Evolutionary conservation across 495 filamentous ascomycete species (phyloP).

Genomic region (Podospora pseudoanserina): DNA sequence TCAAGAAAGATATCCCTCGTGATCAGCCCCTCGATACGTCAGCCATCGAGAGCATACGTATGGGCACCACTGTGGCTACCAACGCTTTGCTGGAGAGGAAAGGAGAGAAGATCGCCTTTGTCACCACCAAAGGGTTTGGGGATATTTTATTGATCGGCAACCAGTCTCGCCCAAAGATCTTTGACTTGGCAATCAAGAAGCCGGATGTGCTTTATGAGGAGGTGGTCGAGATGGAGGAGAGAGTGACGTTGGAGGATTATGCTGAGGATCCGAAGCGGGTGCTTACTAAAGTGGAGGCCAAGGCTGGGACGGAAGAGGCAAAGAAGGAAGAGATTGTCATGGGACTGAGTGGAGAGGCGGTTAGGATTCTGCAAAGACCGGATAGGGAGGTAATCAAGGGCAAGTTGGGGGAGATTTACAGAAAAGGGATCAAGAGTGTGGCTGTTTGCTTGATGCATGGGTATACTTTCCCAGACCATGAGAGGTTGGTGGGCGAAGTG

Average conservation of each 20-base stretch:
- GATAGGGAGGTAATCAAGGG: conserved; percentile 47
- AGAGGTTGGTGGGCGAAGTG: conserved; percentile 62
- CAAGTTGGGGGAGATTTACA: conserved; percentile 57
- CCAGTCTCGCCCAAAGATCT: conserved; percentile 78
- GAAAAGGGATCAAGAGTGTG: conserved; percentile 62
- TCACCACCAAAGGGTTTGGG: conserved; percentile 90
- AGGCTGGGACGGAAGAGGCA: conserved; percentile 44
- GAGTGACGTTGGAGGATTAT: conserved; percentile 84
- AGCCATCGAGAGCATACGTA: conserved; percentile 77
- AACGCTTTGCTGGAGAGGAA: conserved; percentile 90
- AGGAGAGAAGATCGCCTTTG: conserved; percentile 84
- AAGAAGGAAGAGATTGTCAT: conserved; percentile 54
- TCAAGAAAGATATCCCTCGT: conserved; percentile 68
- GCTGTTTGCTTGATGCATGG: conserved; percentile 79
- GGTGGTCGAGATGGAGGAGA: conserved; percentile 77
- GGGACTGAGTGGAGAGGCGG: conserved; percentile 66
- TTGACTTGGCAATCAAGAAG: conserved; percentile 74
- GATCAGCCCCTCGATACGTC: conserved; percentile 80
- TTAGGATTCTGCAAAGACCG: conserved; percentile 63
- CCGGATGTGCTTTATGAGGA: conserved; percentile 73
- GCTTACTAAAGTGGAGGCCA: conserved; percentile 46
- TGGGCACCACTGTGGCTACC: conserved; percentile 88
- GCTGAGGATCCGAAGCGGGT: conserved; percentile 70
- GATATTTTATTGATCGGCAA: conserved; percentile 89
- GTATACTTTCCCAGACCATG: conserved; percentile 76